Evolutionary conservation across 331 rosid genomes (phyloP).

Genomic region (Prunus yedoensis): DNA sequence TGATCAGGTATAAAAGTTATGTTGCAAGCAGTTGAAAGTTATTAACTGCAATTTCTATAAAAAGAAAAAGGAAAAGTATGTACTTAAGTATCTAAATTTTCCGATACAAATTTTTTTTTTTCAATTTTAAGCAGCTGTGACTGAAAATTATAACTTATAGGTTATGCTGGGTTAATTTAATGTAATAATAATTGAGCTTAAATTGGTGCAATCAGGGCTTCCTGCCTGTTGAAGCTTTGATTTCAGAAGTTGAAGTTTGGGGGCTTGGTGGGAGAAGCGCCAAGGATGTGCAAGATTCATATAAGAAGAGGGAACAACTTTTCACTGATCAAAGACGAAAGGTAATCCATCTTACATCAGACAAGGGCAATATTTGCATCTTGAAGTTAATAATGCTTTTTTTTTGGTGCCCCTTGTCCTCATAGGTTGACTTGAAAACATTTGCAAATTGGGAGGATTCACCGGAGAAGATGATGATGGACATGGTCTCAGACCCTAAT

Average conservation of each 20-base stretch:
- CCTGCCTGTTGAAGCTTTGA: slow-evolving; percentile 63
- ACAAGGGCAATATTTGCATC: background rate
- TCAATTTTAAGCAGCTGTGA: background rate
- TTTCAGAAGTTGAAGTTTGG: slow-evolving; percentile 88
- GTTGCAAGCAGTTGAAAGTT: background rate
- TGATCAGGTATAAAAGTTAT: slow-evolving; percentile 63
- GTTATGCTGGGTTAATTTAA: background rate
- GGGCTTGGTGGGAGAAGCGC: slow-evolving; percentile 76
- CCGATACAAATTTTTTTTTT: background rate
- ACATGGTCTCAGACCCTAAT: slow-evolving; percentile 74
- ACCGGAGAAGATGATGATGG: slow-evolving; percentile 91
- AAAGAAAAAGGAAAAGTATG: too few species aligned
- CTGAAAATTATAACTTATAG: background rate
- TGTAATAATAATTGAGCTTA: background rate
- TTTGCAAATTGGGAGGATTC: slow-evolving; percentile 92
- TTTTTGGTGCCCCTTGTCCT: slow-evolving; percentile 1
- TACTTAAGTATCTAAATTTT: background rate
- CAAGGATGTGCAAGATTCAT: slow-evolving; percentile 58
- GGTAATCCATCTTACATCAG: slow-evolving; percentile 28
- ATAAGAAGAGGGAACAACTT: slow-evolving; percentile 85
- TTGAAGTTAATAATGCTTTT: background rate
- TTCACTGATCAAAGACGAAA: slow-evolving; percentile 85
- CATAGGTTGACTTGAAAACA: slow-evolving; percentile 82
- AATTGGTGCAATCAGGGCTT: slow-evolving; percentile 65
- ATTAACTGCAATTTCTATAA: too few species aligned